Percentiles rank a stretch among this genome's conserved stretches.
These are phyloP conservation scores for Kodamaea anthophila DNA, from an alignment of 1,139 yeast genomes.

Conservation along the genomic window DNA sequence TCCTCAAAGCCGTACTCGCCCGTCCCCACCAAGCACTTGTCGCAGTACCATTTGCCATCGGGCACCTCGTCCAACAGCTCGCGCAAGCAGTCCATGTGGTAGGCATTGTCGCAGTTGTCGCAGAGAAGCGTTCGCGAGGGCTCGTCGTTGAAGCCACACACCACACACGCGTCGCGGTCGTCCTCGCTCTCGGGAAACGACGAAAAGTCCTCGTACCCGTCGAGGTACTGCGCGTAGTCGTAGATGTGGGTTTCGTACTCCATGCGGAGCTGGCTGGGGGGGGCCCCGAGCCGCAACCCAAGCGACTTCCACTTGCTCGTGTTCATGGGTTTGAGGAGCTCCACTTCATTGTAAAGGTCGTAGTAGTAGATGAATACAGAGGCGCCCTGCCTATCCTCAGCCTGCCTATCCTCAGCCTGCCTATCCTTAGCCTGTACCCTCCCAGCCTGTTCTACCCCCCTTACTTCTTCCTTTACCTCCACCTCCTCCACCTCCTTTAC, in stretches of 20 bases:
- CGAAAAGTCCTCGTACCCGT: conserved; percentile 20
- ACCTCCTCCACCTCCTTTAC: not conserved
- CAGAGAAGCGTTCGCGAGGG: conserved; percentile 55
- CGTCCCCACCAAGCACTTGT: conserved; percentile 74
- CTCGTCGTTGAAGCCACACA: conserved; percentile 47
- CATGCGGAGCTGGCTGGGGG: conserved; percentile 17
- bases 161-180: conserved; percentile 38
- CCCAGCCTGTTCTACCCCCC: conserved; percentile 5
- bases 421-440: too few species aligned
- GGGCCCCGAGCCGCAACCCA: conserved; percentile 18
- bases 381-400: too few species aligned
- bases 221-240: conserved; percentile 42
- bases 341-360: conserved; percentile 49
- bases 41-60: conserved; percentile 69
- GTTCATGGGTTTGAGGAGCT: conserved; percentile 16
- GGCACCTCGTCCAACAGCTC: conserved; percentile 50
- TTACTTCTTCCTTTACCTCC: conserved; percentile 20
- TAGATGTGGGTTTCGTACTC: conserved; percentile 32
- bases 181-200: conserved; percentile 16
- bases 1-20: conserved; percentile 90
- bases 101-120: conserved; percentile 67
- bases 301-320: conserved; percentile 29
- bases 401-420: too few species aligned
- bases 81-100: conserved; percentile 57
- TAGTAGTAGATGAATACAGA: conserved; percentile 42